These are phyloP conservation scores for Vitis riparia DNA, from an alignment of 164 flowering plant species.

Conservation along the genomic window DNA sequence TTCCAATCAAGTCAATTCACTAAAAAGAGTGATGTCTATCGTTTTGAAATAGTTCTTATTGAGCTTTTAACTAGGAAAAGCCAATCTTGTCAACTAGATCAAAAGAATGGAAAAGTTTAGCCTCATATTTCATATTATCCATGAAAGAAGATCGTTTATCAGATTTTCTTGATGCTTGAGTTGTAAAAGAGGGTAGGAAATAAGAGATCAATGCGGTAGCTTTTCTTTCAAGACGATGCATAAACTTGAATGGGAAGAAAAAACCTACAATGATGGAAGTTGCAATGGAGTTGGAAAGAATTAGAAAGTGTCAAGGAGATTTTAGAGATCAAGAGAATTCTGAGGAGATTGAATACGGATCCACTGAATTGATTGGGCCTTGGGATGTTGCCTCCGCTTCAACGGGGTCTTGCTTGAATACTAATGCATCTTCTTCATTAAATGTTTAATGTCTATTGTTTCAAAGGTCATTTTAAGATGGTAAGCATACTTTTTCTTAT, in stretches of 20 bases:
- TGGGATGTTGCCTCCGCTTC: too few relatives aligned
- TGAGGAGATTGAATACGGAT: too few relatives aligned
- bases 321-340: too few relatives aligned
- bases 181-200: conserved; percentile 10
- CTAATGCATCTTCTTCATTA: too few relatives aligned
- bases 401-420: too few relatives aligned
- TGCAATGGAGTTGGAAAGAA: conserved; percentile 8
- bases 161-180: conserved; percentile 16
- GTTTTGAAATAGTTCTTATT: conserved; percentile 23
- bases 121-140: conserved; percentile 12
- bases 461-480: too few relatives aligned
- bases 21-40: conserved; percentile 13
- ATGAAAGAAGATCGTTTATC: conserved; percentile 16
- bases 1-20: conserved; percentile 17
- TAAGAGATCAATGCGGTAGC: conserved; percentile 21
- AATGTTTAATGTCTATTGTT: too few relatives aligned
- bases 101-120: conserved; percentile 14
- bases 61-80: conserved; percentile 24
- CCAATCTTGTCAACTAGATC: conserved; percentile 12
- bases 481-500: too few relatives aligned
- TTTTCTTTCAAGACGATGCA: conserved; percentile 19
- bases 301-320: too few relatives aligned
- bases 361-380: too few relatives aligned
- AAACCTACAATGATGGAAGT: conserved; percentile 28
- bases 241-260: conserved; percentile 13